These are phyloP conservation scores for Luffa aegyptiaca DNA, from an alignment of 306 rosid species.

Conservation along the genomic window DNA sequence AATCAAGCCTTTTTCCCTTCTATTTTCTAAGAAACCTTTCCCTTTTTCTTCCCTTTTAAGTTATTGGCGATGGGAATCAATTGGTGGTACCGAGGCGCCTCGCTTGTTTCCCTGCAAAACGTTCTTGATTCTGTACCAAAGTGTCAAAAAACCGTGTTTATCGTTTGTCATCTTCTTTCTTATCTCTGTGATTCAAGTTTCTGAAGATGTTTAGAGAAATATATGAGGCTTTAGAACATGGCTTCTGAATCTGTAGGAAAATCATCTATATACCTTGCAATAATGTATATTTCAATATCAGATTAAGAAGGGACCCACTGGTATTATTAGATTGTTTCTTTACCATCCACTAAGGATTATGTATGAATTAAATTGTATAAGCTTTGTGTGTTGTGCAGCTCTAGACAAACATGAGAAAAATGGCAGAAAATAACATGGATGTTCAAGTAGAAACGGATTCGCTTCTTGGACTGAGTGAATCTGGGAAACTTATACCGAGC, in stretches of 20 bases:
- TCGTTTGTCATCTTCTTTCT: not conserved
- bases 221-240: not conserved
- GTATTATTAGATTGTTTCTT: not conserved
- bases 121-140: not conserved
- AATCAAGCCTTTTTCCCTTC: not conserved
- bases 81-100: not conserved
- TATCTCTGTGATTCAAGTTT: not conserved
- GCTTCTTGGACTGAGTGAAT: constrained; percentile 16
- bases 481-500: constrained; percentile 1
- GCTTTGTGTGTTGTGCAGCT: not conserved
- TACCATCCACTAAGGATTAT: not conserved
- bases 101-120: not conserved
- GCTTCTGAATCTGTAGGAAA: not conserved
- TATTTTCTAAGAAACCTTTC: not conserved
- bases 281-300: not conserved
- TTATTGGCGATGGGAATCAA: not conserved
- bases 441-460: constrained; percentile 15
- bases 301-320: not conserved
- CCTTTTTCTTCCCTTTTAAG: not conserved
- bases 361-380: not conserved
- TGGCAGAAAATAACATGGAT: constrained; percentile 6
- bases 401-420: constrained; percentile 13
- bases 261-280: not conserved
- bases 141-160: not conserved
- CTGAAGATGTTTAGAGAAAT: not conserved